These are phyloP conservation scores for Fusarium torulosum DNA, from an alignment of 2,329 filamentous ascomycete genomes.

Conservation along the genomic window DNA sequence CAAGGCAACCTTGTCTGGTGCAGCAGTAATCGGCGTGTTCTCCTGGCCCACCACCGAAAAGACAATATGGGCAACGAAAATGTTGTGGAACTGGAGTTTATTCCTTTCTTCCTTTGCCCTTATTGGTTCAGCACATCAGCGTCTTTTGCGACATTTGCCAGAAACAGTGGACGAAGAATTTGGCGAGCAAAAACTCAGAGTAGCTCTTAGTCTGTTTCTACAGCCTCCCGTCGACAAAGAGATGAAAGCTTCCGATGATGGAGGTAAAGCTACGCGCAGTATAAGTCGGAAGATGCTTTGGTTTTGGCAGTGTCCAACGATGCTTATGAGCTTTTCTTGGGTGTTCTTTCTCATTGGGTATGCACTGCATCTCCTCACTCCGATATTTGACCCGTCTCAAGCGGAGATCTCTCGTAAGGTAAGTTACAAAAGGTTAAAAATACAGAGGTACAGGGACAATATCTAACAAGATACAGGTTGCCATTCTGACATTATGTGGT, in stretches of 20 bases:
- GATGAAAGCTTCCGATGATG: background rate
- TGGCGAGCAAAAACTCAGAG: background rate
- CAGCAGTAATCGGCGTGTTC: background rate
- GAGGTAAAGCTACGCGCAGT: background rate
- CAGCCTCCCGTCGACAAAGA: background rate
- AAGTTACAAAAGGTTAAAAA: background rate
- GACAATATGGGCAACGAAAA: background rate
- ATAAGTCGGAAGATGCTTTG: background rate
- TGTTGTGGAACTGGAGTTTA: background rate
- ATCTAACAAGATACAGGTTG: background rate
- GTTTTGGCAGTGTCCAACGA: background rate
- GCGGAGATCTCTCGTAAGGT: background rate
- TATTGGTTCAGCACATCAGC: background rate
- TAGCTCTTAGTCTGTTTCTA: background rate
- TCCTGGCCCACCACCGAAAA: background rate
- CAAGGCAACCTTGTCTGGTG: background rate
- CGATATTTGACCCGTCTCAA: background rate
- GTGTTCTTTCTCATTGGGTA: background rate
- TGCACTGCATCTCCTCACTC: background rate
- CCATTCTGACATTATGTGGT: background rate
- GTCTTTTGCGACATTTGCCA: background rate
- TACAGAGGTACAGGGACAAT: background rate
- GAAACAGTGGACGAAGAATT: background rate
- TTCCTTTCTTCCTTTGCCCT: background rate
- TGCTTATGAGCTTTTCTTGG: background rate